Base-by-base conservation (phyloP, 768 basidiomycete genomes). In the Cubamyces sp. region DNA sequence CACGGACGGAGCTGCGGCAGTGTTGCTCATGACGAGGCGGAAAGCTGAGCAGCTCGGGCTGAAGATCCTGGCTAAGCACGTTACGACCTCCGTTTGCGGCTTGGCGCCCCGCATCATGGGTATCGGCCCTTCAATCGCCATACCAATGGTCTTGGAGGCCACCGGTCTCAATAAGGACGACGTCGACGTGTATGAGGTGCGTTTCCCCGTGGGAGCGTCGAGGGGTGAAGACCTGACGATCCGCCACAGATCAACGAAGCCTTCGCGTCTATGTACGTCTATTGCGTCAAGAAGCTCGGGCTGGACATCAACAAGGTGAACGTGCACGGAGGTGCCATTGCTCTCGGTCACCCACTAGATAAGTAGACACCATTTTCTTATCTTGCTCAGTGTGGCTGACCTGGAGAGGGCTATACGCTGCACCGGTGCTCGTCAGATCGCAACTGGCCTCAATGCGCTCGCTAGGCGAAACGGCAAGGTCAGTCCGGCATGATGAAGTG, bases 281-380 rank as follows among this genome's bases (percentile, higher is more conserved):
- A 96, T 71, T 84, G 83, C 52, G 74, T 92, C 39, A 86, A 87
- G 65, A 72, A 82, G 60, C 84, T 95, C 18, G 81, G 79, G 14
- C 77, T 96, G 25, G 79, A 84, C 61, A 74, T 72, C n/a, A 78
- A 80, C 53, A 84, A 90, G 79, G 86, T 93, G 19, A 95, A 95
- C 68, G 90, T 92, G 26, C 94, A 94, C 62, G 94, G 94, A 16
- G 94, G 94, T 2, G 93, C 93, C 0, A 96, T 96, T 69, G 93
- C 92, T 21, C 79, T 94, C 43, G 90, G 91, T 0, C 90, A 92
- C 74, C 90, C 91, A 26, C 71, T 92, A 84, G 91, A 88, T 91
- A 71, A 82, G 88, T 83, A 12, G 23, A 40, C 68, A 25, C 23
- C 19, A 55, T 46, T 28, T 47, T 28, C 40, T 53, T 60, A 40